Evolutionary conservation across 2,329 filamentous ascomycete species (phyloP).

Genomic region (Penicillium palitans): DNA sequence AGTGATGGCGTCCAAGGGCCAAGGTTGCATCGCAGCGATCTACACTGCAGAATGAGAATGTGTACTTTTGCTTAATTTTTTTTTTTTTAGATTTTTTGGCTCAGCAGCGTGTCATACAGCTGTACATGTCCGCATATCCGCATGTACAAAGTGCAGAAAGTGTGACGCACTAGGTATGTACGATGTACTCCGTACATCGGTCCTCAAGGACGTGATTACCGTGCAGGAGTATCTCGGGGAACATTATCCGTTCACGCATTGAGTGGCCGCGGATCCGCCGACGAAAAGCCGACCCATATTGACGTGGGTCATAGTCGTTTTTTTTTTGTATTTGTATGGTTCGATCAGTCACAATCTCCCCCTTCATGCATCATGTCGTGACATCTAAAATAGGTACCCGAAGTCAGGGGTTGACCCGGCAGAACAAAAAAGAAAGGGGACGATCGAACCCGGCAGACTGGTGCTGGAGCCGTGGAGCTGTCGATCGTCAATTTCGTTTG

Average conservation of each 20-base stretch:
- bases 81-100: neutral
- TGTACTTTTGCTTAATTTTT: constrained; percentile 1
- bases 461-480: constrained; percentile 20
- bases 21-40: constrained; percentile 7
- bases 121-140: neutral
- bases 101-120: constrained; percentile 7
- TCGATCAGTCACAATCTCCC: constrained; percentile 16
- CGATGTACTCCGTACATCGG: neutral
- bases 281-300: constrained; percentile 16
- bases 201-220: constrained; percentile 7
- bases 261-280: constrained; percentile 23
- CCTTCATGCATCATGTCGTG: constrained; percentile 10
- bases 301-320: constrained; percentile 10
- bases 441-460: constrained; percentile 25
- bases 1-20: constrained; percentile 4
- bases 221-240: constrained; percentile 17
- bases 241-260: constrained; percentile 12
- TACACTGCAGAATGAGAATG: constrained; percentile 11
- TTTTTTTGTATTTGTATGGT: constrained; percentile 13
- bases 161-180: constrained; percentile 1
- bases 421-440: constrained; percentile 19
- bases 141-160: neutral
- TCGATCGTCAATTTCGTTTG: constrained; percentile 23
- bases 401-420: constrained; percentile 23
- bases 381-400: constrained; percentile 10